Percentiles rank a stretch among this genome's conserved stretches.
Conservation (phyloP, 305 asterid genomes). For the Rubia occidens region DNA sequence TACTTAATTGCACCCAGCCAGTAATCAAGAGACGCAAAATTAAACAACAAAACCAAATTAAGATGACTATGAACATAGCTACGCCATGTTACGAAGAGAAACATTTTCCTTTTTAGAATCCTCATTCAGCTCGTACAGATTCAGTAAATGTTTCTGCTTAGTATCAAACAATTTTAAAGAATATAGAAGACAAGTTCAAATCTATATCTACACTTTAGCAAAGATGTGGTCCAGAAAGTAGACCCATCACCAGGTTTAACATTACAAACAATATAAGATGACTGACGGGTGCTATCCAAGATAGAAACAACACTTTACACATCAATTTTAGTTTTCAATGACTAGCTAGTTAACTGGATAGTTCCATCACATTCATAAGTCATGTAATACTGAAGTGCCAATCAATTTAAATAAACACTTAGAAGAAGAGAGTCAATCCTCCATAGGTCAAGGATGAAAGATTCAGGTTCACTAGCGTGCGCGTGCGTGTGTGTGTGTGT, state of each 20-base stretch:
- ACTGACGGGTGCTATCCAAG: not conserved
- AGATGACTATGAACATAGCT: not conserved
- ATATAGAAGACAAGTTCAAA: not conserved
- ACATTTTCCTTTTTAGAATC: not conserved
- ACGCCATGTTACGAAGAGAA: not conserved
- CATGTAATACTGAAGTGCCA: not conserved
- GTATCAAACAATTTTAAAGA: not conserved
- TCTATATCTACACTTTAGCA: not conserved
- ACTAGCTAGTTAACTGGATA: no score
- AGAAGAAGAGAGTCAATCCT: not conserved
- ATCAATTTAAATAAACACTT: not conserved
- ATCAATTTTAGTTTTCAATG: no score
- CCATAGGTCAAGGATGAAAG: not conserved
- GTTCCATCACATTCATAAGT: no score
- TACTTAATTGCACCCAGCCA: not conserved
- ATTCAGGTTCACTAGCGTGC: not conserved
- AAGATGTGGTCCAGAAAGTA: not conserved
- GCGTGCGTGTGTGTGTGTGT: no score
- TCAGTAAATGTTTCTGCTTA: not conserved
- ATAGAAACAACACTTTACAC: not conserved
- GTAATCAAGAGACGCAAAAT: not conserved
- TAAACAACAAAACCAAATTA: not conserved
- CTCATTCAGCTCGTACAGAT: conserved; percentile 3
- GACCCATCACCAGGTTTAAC: not conserved
- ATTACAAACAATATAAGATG: not conserved